A percentile compares a stretch with the other conserved stretches of the same genome.
These are phyloP conservation scores for Umbellularia californica DNA, from an alignment of 164 flowering plant genomes.

Conservation along the genomic window DNA sequence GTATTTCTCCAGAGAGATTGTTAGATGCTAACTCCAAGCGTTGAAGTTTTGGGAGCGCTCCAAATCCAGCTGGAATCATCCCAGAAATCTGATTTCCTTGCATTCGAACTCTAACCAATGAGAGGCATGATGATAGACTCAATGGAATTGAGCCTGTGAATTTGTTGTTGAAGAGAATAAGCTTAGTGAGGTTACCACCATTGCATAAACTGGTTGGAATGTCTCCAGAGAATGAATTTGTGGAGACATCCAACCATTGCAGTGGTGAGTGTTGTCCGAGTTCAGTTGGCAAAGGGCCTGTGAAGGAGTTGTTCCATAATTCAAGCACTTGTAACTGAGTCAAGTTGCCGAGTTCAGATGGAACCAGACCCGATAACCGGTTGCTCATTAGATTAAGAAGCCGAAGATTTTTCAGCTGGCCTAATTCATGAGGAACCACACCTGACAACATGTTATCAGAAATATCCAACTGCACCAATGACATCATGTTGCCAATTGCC, in stretches of 20 bases:
- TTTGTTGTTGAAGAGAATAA: constrained; percentile 86
- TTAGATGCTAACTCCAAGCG: constrained; percentile 80
- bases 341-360: constrained; percentile 45
- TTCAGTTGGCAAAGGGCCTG: constrained; percentile 68
- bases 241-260: constrained; percentile 84
- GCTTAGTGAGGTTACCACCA: constrained; percentile 73
- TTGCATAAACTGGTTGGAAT: constrained; percentile 65
- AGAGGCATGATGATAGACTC: constrained; percentile 49
- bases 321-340: constrained; percentile 54
- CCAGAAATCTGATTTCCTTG: constrained; percentile 80
- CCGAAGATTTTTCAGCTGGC: constrained; percentile 48
- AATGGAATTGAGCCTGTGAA: constrained; percentile 71
- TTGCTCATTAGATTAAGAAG: constrained; percentile 85
- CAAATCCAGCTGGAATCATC: constrained; percentile 68
- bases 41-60: constrained; percentile 65
- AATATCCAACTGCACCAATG: constrained; percentile 57
- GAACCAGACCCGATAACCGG: constrained; percentile 58
- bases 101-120: constrained; percentile 73
- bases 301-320: constrained; percentile 89
- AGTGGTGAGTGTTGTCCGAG: constrained; percentile 68
- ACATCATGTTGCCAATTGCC: constrained; percentile 47
- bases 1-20: constrained; percentile 66
- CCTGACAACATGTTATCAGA: constrained; percentile 75
- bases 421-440: constrained; percentile 57
- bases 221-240: constrained; percentile 72